phyloP scores from a whole-genome alignment of 2,329 filamentous ascomycete species.

The Pleurostoma richardsiae region DNA sequence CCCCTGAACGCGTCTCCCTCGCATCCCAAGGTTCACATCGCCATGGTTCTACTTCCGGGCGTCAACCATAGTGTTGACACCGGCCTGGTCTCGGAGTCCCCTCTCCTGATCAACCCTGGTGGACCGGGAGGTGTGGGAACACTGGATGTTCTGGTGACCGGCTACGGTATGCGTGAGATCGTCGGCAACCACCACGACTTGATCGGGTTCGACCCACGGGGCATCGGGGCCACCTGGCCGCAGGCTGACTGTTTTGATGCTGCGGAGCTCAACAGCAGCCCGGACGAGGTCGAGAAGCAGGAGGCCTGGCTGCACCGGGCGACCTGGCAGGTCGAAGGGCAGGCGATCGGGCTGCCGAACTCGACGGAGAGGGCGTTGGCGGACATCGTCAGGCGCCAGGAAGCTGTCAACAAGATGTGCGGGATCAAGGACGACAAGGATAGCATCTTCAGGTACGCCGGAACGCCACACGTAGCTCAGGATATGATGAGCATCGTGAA shows the following conservation, averaged over 20 bases:
- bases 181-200: constrained; percentile 35
- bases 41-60: constrained; percentile 26
- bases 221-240: constrained; percentile 32
- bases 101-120: constrained; percentile 39
- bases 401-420: constrained; percentile 25
- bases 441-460: constrained; percentile 25
- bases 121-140: constrained; percentile 40
- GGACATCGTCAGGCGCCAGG: constrained; percentile 18
- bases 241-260: constrained; percentile 30
- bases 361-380: constrained; percentile 24
- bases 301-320: constrained; percentile 23
- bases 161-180: constrained; percentile 23
- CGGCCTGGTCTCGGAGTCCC: constrained; percentile 26
- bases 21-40: constrained; percentile 30
- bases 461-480: constrained; percentile 27
- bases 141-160: constrained; percentile 17
- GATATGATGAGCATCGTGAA: constrained; percentile 36
- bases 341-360: constrained; percentile 26
- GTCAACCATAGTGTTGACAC: constrained; percentile 19
- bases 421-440: constrained; percentile 18
- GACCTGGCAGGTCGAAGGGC: constrained; percentile 21
- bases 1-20: constrained; percentile 26
- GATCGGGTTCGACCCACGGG: constrained; percentile 43
- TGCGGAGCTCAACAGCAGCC: constrained; percentile 10
- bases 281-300: constrained; percentile 17